These are phyloP conservation scores for Suillus subluteus DNA, from an alignment of 768 basidiomycete species.

Conservation along the genomic window DNA sequence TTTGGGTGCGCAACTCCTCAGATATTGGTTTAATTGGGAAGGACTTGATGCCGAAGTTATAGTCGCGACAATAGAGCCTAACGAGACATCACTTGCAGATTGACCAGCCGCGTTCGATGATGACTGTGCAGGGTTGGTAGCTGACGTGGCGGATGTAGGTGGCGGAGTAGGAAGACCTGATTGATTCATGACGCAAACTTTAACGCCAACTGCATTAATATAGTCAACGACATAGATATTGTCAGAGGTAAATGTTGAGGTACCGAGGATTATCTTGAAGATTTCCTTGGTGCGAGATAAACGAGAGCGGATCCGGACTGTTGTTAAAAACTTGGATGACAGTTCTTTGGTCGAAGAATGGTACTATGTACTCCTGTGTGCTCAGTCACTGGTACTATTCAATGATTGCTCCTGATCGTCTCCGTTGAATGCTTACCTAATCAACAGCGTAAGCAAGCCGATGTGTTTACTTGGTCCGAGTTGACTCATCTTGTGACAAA, in stretches of 20 bases:
- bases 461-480: too few species aligned
- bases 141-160: constrained; percentile 21
- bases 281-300: not conserved
- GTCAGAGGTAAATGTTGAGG: not conserved
- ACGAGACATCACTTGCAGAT: constrained; percentile 26
- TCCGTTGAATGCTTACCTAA: too few species aligned
- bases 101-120: constrained; percentile 13
- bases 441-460: too few species aligned
- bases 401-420: too few species aligned
- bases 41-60: constrained; percentile 49
- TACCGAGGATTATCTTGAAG: not conserved
- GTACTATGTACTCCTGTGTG: not conserved
- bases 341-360: not conserved
- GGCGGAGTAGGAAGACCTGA: constrained; percentile 28
- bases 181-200: constrained; percentile 28
- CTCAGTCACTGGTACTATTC: too few species aligned
- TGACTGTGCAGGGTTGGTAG: constrained; percentile 21
- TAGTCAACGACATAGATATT: not conserved
- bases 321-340: not conserved
- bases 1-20: constrained; percentile 52
- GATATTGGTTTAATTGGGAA: constrained; percentile 43
- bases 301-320: not conserved
- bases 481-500: too few species aligned
- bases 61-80: constrained; percentile 46
- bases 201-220: not conserved